Conservation (phyloP, 345 rosid genomes). For the Salix caprea region DNA sequence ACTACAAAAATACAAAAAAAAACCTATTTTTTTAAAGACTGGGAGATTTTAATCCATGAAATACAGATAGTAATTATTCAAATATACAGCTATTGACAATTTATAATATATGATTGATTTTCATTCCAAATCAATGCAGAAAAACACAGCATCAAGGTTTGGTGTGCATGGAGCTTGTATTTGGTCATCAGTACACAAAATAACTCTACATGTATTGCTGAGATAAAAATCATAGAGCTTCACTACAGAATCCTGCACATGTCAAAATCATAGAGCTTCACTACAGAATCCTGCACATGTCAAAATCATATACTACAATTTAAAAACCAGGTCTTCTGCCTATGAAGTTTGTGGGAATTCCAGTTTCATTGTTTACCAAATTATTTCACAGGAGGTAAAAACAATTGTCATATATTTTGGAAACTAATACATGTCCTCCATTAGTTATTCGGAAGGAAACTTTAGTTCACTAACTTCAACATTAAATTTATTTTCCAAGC, state of each 20-base stretch:
- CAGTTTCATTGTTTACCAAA: not conserved
- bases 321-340: not conserved
- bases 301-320: not conserved
- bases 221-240: no score
- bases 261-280: no score
- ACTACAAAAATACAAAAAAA: constrained; percentile 39
- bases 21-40: not conserved
- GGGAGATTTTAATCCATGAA: not conserved
- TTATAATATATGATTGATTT: not conserved
- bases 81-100: not conserved
- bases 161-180: not conserved
- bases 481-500: not conserved
- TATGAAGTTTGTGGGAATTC: not conserved
- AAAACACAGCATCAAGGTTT: not conserved
- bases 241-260: no score
- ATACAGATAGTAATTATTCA: not conserved
- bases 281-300: no score
- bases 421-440: not conserved
- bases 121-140: not conserved
- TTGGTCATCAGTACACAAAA: not conserved
- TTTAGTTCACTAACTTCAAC: not conserved
- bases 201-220: not conserved
- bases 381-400: not conserved
- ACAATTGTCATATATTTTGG: not conserved
- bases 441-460: not conserved